These are phyloP conservation scores for Stephania cephalantha DNA, from an alignment of 164 flowering plant genomes.

Conservation along the genomic window DNA sequence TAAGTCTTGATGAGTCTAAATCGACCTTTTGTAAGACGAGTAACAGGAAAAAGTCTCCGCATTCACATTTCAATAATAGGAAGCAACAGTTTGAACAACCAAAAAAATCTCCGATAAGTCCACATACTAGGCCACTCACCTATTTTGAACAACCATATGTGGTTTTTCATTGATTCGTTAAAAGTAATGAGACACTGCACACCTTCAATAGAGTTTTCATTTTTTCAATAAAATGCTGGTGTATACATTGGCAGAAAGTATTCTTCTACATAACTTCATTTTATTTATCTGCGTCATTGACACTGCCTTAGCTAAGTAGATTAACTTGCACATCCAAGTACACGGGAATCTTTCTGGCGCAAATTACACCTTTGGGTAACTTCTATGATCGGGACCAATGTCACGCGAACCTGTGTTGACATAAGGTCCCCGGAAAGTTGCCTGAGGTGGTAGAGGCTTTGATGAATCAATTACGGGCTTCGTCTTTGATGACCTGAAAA, in stretches of 20 bases:
- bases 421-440: conserved; percentile 91
- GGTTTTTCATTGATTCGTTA: too few relatives aligned
- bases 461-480: conserved; percentile 82
- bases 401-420: conserved; percentile 95
- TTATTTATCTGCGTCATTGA: background rate
- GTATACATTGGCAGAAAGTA: conserved; percentile 4
- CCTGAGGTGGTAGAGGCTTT: conserved; percentile 90
- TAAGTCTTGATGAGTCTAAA: too few relatives aligned
- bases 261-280: background rate
- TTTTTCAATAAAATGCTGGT: too few relatives aligned
- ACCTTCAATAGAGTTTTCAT: too few relatives aligned
- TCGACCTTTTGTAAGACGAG: too few relatives aligned
- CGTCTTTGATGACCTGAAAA: conserved; percentile 45
- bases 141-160: too few relatives aligned
- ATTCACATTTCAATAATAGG: too few relatives aligned
- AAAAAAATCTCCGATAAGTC: too few relatives aligned
- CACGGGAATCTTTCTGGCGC: background rate
- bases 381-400: conserved; percentile 70
- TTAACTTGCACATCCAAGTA: conserved; percentile 14
- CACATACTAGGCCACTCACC: too few relatives aligned
- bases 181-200: too few relatives aligned
- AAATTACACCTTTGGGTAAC: conserved; percentile 49
- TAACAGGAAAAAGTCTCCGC: too few relatives aligned
- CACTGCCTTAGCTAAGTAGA: conserved; percentile 32
- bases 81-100: too few relatives aligned